Evolutionary conservation across 2,329 filamentous ascomycete species (phyloP).

Genomic region (Penicillium verrucosum): DNA sequence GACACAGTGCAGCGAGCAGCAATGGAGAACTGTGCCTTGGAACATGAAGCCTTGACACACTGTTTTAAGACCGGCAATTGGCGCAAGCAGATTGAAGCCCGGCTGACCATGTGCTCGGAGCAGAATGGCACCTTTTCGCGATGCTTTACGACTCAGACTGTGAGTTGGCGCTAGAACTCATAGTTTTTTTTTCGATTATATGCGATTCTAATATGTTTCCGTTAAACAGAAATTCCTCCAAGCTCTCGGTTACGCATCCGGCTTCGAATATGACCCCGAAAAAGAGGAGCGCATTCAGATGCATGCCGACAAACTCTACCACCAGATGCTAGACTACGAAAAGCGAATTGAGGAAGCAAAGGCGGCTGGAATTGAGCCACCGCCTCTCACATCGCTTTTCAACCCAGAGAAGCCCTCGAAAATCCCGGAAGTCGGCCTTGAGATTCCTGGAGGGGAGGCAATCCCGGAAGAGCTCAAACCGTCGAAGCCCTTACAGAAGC

Average conservation of each 20-base stretch:
- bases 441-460: constrained; percentile 37
- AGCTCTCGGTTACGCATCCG: constrained; percentile 79
- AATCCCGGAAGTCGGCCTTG: constrained; percentile 18
- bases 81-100: constrained; percentile 52
- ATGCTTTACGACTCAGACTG: constrained; percentile 85
- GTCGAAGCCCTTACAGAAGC: constrained; percentile 38
- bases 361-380: constrained; percentile 42
- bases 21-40: constrained; percentile 87
- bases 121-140: constrained; percentile 76
- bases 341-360: constrained; percentile 61
- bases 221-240: constrained; percentile 71
- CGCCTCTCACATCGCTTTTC: constrained; percentile 46
- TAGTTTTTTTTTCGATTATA: background rate
- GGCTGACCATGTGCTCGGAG: constrained; percentile 73
- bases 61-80: constrained; percentile 75
- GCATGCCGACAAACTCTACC: constrained; percentile 88
- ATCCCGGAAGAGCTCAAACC: constrained; percentile 37
- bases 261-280: constrained; percentile 60
- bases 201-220: background rate
- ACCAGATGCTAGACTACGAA: constrained; percentile 82
- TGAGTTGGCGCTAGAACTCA: constrained; percentile 41
- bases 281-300: constrained; percentile 89
- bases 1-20: constrained; percentile 74
- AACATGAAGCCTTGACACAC: constrained; percentile 76
- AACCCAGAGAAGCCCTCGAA: constrained; percentile 32